Evolutionary conservation across 495 filamentous ascomycete species (phyloP).

Genomic region (Penicillium fimorum): DNA sequence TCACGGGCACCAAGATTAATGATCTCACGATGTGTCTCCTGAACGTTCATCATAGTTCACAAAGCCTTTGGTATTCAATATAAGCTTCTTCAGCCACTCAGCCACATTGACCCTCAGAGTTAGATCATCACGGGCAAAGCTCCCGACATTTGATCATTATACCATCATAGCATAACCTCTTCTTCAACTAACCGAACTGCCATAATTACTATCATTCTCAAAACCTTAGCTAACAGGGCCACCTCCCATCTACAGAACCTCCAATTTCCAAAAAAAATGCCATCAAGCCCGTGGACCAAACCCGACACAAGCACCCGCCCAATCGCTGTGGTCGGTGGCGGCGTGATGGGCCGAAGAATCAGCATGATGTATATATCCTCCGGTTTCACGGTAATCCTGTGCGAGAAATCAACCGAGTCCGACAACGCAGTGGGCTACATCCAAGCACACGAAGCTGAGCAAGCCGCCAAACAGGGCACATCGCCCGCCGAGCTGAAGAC

Average conservation of each 20-base stretch:
- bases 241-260: background rate
- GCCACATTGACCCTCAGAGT: slow-evolving; percentile 16
- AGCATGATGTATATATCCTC: slow-evolving; percentile 31
- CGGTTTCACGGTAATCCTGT: slow-evolving; percentile 34
- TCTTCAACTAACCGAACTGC: background rate
- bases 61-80: too few relatives aligned
- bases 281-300: slow-evolving; percentile 17
- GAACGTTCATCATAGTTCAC: too few relatives aligned
- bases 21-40: too few relatives aligned
- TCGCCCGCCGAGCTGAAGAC: slow-evolving; percentile 24
- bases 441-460: slow-evolving; percentile 27
- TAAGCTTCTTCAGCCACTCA: slow-evolving; percentile 11
- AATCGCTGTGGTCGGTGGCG: slow-evolving; percentile 40
- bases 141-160: slow-evolving; percentile 11
- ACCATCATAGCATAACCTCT: slow-evolving; percentile 4
- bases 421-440: slow-evolving; percentile 33
- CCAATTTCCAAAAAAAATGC: slow-evolving; percentile 9
- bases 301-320: slow-evolving; percentile 32
- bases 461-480: slow-evolving; percentile 32
- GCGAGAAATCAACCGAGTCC: slow-evolving; percentile 29
- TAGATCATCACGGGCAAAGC: slow-evolving; percentile 16
- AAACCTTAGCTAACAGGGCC: background rate
- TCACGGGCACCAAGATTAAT: too few relatives aligned
- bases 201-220: background rate
- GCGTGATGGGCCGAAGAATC: slow-evolving; percentile 43